Evolutionary conservation across 2,329 filamentous ascomycete genomes (phyloP).

Genomic region (Aureobasidium sp.): DNA sequence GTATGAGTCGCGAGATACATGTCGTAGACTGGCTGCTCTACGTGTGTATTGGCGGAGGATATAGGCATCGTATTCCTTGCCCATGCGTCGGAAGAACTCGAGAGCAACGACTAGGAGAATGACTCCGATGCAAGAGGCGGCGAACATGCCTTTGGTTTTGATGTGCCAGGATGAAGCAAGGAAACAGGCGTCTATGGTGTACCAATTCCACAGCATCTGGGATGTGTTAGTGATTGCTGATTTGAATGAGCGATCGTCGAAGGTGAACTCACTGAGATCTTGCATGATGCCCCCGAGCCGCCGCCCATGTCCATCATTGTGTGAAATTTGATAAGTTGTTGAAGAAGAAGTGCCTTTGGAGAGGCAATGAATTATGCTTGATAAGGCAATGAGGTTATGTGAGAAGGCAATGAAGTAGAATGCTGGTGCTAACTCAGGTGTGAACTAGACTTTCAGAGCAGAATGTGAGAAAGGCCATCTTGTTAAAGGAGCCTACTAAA

Average conservation of each 20-base stretch:
- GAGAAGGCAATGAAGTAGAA: no score
- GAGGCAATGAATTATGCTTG: no score
- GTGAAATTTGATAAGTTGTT: no score
- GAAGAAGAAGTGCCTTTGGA: background rate
- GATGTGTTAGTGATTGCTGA: background rate
- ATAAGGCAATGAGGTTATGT: no score
- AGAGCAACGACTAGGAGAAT: constrained; percentile 64
- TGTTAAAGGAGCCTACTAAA: no score
- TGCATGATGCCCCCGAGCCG: constrained; percentile 18
- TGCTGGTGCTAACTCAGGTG: background rate
- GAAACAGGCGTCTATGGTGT: constrained; percentile 64
- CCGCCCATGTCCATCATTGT: background rate
- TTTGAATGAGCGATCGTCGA: no score
- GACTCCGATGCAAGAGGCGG: constrained; percentile 70
- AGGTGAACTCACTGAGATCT: constrained; percentile 27
- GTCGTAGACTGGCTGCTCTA: background rate
- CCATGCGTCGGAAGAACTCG: constrained; percentile 60
- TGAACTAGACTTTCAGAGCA: background rate
- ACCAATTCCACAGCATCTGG: constrained; percentile 76
- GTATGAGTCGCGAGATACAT: background rate
- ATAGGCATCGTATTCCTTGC: constrained; percentile 64
- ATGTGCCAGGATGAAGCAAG: constrained; percentile 62
- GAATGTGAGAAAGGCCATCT: background rate
- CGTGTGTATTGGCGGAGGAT: constrained; percentile 28
- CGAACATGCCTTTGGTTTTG: constrained; percentile 61